These are phyloP conservation scores for Cladorrhinum sp. DNA, from an alignment of 2,329 filamentous ascomycete species.

Conservation along the genomic window DNA sequence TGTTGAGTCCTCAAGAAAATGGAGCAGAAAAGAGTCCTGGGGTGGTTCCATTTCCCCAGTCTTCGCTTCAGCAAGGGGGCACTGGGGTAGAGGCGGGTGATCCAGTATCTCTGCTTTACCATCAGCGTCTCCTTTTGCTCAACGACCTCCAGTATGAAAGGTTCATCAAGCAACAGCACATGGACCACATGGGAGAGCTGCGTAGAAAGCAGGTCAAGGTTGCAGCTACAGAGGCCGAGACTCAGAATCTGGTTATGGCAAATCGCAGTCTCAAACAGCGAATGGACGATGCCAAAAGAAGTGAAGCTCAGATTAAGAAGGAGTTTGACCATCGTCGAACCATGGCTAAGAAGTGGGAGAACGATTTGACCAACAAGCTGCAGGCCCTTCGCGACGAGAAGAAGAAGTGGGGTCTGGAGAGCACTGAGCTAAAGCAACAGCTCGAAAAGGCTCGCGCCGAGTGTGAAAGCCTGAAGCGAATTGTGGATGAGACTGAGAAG, in stretches of 20 bases:
- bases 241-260: constrained; percentile 73
- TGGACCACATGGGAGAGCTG: constrained; percentile 75
- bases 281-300: constrained; percentile 68
- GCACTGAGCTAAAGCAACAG: constrained; percentile 55
- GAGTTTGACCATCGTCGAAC: constrained; percentile 70
- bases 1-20: constrained; percentile 50
- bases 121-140: constrained; percentile 70
- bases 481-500: constrained; percentile 67
- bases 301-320: constrained; percentile 66
- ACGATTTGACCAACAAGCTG: constrained; percentile 65
- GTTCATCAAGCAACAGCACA: constrained; percentile 79
- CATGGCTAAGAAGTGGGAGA: constrained; percentile 75
- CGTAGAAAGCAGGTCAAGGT: constrained; percentile 72
- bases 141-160: constrained; percentile 82
- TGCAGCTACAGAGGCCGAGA: constrained; percentile 76
- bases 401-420: constrained; percentile 60
- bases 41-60: constrained; percentile 30
- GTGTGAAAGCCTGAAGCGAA: constrained; percentile 59
- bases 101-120: constrained; percentile 58
- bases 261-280: constrained; percentile 72
- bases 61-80: constrained; percentile 29
- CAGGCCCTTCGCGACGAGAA: constrained; percentile 66
- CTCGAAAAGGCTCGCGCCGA: constrained; percentile 58
- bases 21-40: constrained; percentile 38
- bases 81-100: constrained; percentile 35